Evolutionary conservation across 192 early-diverging fungal genomes (phyloP).

Genomic region (Blastocladiella britannica): DNA sequence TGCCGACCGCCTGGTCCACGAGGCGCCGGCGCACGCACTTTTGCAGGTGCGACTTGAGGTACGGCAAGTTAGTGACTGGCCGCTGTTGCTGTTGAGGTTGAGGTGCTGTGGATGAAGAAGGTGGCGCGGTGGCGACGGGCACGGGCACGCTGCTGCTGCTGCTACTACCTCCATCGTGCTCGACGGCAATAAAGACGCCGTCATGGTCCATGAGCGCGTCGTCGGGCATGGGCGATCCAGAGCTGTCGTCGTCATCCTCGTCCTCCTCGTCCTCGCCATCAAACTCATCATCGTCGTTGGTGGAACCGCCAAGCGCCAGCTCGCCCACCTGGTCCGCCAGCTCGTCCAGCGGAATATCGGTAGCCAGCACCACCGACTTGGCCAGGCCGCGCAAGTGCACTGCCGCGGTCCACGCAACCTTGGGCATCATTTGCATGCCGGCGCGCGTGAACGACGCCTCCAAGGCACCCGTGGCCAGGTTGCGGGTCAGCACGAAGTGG

Average conservation of each 20-base stretch:
- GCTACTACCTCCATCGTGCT: too few species aligned
- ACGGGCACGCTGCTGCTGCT: too few species aligned
- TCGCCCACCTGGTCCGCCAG: background rate
- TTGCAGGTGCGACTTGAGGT: background rate
- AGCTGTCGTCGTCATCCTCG: background rate
- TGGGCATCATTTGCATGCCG: background rate
- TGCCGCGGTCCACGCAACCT: background rate
- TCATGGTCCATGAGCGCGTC: background rate
- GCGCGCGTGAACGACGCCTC: background rate
- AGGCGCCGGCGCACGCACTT: background rate
- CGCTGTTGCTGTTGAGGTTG: too few species aligned
- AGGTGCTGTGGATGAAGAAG: too few species aligned
- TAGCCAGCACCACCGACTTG: background rate
- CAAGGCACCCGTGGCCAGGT: background rate
- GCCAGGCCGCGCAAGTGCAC: background rate
- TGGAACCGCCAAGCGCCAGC: background rate
- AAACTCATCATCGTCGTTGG: background rate
- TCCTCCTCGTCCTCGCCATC: background rate
- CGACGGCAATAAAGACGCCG: too few species aligned
- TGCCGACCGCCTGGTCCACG: background rate
- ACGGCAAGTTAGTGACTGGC: background rate
- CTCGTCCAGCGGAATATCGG: background rate
- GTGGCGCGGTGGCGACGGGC: too few species aligned
- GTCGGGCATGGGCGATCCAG: too few species aligned
- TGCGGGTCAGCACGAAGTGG: background rate